These are phyloP conservation scores for Nothophaeocryptopus gaeumannii DNA, from an alignment of 2,329 filamentous ascomycete species.

Conservation along the genomic window DNA sequence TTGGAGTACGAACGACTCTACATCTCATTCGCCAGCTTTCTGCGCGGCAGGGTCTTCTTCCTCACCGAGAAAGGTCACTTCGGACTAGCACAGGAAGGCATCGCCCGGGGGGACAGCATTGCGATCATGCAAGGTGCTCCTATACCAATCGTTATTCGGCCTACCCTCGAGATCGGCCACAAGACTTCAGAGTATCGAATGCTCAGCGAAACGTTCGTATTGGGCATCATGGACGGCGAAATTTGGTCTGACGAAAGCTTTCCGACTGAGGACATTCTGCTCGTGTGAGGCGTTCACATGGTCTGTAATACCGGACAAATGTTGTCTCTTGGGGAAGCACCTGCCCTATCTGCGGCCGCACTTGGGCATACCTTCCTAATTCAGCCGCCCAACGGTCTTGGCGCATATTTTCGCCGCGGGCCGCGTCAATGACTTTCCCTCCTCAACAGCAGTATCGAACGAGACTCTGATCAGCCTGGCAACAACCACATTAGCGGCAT, in stretches of 20 bases:
- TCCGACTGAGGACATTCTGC: slow-evolving; percentile 6
- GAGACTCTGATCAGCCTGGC: too few species aligned
- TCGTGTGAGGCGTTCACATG: neutral
- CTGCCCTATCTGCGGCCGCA: too few species aligned
- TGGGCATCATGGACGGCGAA: slow-evolving; percentile 21
- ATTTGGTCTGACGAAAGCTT: slow-evolving; percentile 12
- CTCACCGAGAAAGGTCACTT: slow-evolving; percentile 19
- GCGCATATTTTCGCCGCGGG: too few species aligned
- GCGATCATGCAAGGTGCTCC: slow-evolving; percentile 14
- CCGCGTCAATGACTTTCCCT: too few species aligned
- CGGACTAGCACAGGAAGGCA: slow-evolving; percentile 17
- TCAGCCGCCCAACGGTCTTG: too few species aligned
- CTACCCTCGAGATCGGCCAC: slow-evolving; percentile 7
- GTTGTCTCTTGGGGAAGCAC: too few species aligned
- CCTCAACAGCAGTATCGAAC: too few species aligned
- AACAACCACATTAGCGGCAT: too few species aligned
- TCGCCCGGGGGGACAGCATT: slow-evolving; percentile 18
- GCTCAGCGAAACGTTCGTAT: slow-evolving; percentile 18
- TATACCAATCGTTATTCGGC: slow-evolving; percentile 17
- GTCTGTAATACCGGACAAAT: too few species aligned
- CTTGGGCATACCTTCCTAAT: too few species aligned
- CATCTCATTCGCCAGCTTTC: slow-evolving; percentile 13
- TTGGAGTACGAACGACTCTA: slow-evolving; percentile 11
- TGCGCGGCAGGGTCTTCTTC: slow-evolving; percentile 22
- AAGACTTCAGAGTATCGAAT: slow-evolving; percentile 10